Evolutionary conservation across 1,284 basidiomycete species (phyloP), one percentile per base, ranked within the genome.

Genomic region (Marasmius oreades): DNA sequence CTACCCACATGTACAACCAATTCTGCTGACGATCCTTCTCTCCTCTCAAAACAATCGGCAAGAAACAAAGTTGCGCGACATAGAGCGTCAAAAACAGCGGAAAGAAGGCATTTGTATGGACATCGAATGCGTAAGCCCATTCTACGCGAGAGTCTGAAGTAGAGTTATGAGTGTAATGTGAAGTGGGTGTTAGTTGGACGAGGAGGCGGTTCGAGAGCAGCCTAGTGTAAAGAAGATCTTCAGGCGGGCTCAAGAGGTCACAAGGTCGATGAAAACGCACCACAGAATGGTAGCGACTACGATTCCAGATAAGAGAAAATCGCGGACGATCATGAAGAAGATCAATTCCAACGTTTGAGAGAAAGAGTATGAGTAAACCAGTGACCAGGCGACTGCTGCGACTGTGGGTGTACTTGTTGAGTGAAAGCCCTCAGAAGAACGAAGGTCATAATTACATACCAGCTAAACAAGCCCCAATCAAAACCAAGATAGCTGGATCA

Each of bases 31-130:
- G 26, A 20, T 50, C 47, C n/a, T 50, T 50, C 26, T 50, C 47
- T 16, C 47, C 84, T 66, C 83, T 84, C 24, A 91, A 81, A 50
- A 97, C 78, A 39, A 96, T 80, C 1, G 92, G 88, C 0, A 92
- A 81, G 5, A 97, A 78, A 60, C 94, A 86, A 3, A 96, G 78
- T 67, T 96, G 91, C 0, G 87, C 88, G 53, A 93, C 77, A 69
- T 95, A 95, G 52, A 95, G 80, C 16, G 91, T 89, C 58, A 96
- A 80, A 73, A 92, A 95, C 54, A 93, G 77, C 3, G 94, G 94
- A 73, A 96, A 96, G 79, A 97, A 97, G 4, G 92, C 86, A 67
- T 97, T 97, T 61, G 90, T 94, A 68, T 95, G 93, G 16, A 97
- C 91, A 70, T 97, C 95, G 66, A 98, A 95, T 14, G 91, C 91